Evolutionary conservation across 805 yeast species (phyloP).

Genomic region (Yamadazyma sp.): DNA sequence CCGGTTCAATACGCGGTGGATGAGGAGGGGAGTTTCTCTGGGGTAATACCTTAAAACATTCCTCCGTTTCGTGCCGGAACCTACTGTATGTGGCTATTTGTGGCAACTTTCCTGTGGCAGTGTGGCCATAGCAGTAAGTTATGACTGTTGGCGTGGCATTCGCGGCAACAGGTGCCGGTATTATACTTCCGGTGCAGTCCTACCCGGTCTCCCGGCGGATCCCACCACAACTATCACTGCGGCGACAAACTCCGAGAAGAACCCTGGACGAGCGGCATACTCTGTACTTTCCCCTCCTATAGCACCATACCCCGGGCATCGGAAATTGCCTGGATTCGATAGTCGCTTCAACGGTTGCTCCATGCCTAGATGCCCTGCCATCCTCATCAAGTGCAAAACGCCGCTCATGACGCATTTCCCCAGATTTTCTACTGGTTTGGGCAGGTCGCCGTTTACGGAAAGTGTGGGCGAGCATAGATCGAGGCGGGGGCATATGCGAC

Average conservation of each 20-base stretch:
- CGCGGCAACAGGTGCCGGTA: slow-evolving; percentile 5
- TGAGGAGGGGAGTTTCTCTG: too few relatives aligned
- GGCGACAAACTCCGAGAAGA: slow-evolving; percentile 2
- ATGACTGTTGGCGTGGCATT: not conserved
- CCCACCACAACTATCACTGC: too few relatives aligned
- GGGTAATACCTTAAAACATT: too few relatives aligned
- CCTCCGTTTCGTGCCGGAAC: too few relatives aligned
- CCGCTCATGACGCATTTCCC: slow-evolving; percentile 7
- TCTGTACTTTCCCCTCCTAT: too few relatives aligned
- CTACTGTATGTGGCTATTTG: too few relatives aligned
- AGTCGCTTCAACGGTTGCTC: too few relatives aligned
- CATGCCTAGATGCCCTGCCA: slow-evolving; percentile 7
- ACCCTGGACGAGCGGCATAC: not conserved
- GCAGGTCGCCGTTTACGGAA: not conserved
- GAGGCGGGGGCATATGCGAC: not conserved
- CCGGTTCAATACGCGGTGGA: too few relatives aligned
- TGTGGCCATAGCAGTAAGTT: not conserved
- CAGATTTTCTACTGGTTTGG: slow-evolving; percentile 5
- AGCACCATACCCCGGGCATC: too few relatives aligned
- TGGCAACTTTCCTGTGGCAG: too few relatives aligned
- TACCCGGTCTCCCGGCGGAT: too few relatives aligned
- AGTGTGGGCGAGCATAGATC: slow-evolving; percentile 2
- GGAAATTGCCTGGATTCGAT: too few relatives aligned
- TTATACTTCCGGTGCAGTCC: not conserved
- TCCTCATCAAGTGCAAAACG: slow-evolving; percentile 2